Evolutionary conservation across 352 stramenopile species (phyloP), one percentile per base, ranked within the genome.

Genomic region (Phytopythium litorale): DNA sequence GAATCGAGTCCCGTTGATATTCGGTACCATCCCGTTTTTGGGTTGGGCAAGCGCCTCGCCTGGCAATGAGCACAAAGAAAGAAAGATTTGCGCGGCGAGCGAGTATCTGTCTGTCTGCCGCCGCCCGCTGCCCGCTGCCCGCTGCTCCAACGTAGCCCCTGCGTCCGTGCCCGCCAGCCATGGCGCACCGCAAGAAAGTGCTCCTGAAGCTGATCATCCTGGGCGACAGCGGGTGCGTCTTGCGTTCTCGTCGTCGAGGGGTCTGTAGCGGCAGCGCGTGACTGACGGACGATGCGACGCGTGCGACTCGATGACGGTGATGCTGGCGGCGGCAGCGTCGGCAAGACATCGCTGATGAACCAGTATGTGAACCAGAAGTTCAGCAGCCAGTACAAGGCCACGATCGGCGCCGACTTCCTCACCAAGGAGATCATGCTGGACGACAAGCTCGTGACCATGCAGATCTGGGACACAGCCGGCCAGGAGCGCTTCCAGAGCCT

Each of bases 331-430:
- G 3, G 21, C 67, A 98, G 97, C 48, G 97, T 99, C 33, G 97
- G 98, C 59, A 99, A 99, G 84, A 99, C 97, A 50, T 99, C 94
- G 51, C 79, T 99, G 37, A 99, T 99, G 97, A 99, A 99, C 79
- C 96, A 99, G 72, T 99, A 99, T 78, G 95, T 99, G 62, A 98
- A 98, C 62, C 92, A 99, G 66, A 98, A 97, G 75, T 99, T 99
- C 77, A 97, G 90, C 37, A 98, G 94, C 63, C 96, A 99, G 81
- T 99, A 99, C 85, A 99, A 99, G 71, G 97, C 97, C 23, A 99
- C 98, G 7, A 99, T 99, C 74, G 98, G 98, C 53, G 97, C 98
- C 30, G 98, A 99, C 74, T 99, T 99, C 71, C 81, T 99, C 50
- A 97, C 94, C 16, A 99, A 99, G 72, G 96, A 99, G 72, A 94